Percentiles rank a stretch among this genome's conserved stretches.
Evolutionary conservation across 78 protist species (phyloP).

Genomic region (Planoprotostelium fungivorum): DNA sequence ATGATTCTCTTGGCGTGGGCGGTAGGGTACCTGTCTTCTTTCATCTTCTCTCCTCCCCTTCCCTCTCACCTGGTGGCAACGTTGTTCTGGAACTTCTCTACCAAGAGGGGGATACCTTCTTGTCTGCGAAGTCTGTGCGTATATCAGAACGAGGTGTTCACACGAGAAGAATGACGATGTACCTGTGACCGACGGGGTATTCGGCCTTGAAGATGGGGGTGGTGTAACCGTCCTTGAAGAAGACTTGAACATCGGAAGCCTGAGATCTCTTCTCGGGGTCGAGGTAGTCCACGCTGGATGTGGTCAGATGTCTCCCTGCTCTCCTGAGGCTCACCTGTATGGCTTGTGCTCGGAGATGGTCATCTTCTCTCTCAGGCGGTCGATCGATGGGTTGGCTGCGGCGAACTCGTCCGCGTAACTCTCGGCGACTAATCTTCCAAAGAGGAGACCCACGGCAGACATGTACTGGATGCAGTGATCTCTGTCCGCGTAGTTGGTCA

Average conservation of each 20-base stretch:
- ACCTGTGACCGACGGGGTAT: slow-evolving; percentile 67
- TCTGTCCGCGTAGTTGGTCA: slow-evolving; percentile 52
- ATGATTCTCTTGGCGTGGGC: neutral
- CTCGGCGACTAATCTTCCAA: slow-evolving; percentile 25
- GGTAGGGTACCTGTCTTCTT: neutral
- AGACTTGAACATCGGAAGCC: slow-evolving; percentile 27
- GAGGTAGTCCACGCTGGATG: slow-evolving; percentile 19
- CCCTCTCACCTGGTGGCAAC: neutral
- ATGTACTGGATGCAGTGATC: slow-evolving; percentile 67
- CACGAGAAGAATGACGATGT: neutral
- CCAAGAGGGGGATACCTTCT: slow-evolving; percentile 55
- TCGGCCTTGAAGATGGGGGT: slow-evolving; percentile 19
- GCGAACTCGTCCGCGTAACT: slow-evolving; percentile 53
- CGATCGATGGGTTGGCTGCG: slow-evolving; percentile 26
- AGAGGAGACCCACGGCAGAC: slow-evolving; percentile 51
- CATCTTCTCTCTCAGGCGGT: slow-evolving; percentile 57
- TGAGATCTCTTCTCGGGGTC: slow-evolving; percentile 55
- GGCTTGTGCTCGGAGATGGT: slow-evolving; percentile 21
- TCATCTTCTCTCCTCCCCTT: neutral
- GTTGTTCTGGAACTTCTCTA: slow-evolving; percentile 25
- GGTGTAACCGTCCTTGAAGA: slow-evolving; percentile 40
- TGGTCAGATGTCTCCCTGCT: too few relatives aligned
- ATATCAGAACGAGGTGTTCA: neutral
- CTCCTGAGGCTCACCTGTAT: slow-evolving; percentile 17
- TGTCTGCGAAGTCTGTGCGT: slow-evolving; percentile 16